phyloP scores from a whole-genome alignment of 2,329 filamentous ascomycete species.

The Verticillium longisporum region DNA sequence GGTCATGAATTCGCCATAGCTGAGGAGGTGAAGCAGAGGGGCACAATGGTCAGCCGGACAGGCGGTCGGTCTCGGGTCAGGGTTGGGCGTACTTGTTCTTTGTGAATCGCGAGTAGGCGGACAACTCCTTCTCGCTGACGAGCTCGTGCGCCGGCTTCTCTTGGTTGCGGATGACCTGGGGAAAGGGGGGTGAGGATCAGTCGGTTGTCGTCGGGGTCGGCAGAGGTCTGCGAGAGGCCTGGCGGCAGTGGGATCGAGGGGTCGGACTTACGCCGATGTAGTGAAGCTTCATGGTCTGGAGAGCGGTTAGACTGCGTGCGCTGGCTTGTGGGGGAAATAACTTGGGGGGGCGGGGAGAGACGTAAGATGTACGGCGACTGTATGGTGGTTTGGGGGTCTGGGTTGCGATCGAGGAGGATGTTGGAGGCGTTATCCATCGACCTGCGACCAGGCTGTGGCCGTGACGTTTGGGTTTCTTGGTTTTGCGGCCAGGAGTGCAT shows the following conservation, averaged over 20 bases:
- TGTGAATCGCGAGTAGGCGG: conserved; percentile 74
- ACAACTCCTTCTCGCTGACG: conserved; percentile 68
- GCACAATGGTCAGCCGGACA: conserved; percentile 4
- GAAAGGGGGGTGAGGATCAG: conserved; percentile 1
- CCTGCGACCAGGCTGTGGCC: background rate
- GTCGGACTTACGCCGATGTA: conserved; percentile 67
- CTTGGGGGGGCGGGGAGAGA: background rate
- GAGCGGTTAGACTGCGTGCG: background rate
- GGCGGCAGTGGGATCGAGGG: conserved; percentile 13
- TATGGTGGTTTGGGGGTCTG: background rate
- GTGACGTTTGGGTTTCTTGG: background rate
- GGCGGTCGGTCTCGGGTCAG: conserved; percentile 10
- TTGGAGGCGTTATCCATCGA: background rate
- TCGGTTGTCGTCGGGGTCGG: conserved; percentile 1
- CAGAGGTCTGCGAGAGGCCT: background rate
- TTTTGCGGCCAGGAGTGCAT: no score
- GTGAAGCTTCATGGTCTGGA: conserved; percentile 67
- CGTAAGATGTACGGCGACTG: background rate
- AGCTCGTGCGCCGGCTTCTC: conserved; percentile 70
- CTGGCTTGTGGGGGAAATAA: background rate
- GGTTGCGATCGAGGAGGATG: background rate
- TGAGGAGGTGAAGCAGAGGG: background rate
- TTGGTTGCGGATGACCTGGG: conserved; percentile 75
- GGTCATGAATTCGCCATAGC: conserved; percentile 62
- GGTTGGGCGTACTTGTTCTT: conserved; percentile 50